Evolutionary conservation across 345 rosid genomes (phyloP), one percentile per base, ranked within the genome.

Genomic region (Streptanthus diversifolius): DNA sequence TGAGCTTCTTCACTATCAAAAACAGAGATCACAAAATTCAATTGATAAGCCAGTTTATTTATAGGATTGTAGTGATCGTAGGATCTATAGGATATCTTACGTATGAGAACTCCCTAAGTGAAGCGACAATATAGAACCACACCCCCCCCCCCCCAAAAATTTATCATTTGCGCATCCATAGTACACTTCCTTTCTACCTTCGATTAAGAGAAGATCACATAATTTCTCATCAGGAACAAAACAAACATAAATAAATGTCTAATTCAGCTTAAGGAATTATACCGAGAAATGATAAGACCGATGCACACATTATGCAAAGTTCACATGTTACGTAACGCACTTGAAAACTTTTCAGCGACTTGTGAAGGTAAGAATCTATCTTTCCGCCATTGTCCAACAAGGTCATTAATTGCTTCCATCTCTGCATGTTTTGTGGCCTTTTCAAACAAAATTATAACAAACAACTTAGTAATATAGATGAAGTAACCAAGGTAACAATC

Each of bases 231-330:
- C 19, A 18, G 6, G 19, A 24, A 33, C 64, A 49, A 11, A 43
- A 25, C 8, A 35, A 44, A 27, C 8, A 49, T 45, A 3, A 24
- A 43, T 10, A 15, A 33, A 3, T 10, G 44, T 53, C n/a, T 51
- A 14, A 15, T 52, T 17, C n/a, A 29, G 51, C 6, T 56, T 13
- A 15, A 63, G 57, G 56, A 9, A 36, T n/a, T 17, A 66, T 85
- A 90, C 93, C 90, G 41, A 91, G 82, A 74, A 88, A 83, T 3
- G 93, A 87, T 77, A 88, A 79, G 47, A 96, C 95, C 1, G 93
- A 84, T 71, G 96, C 96, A 77, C 96, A 95, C 97, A 93, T 91
- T 53, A 89, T 91, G 78, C 96, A 91, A 12, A 90, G 96, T 84
- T 91, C 99, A 77, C 93, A 89, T 71, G 99, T 87, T 53, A 89